A percentile compares a stretch with the other conserved stretches of the same genome.
phyloP scores from a whole-genome alignment of 768 basidiomycete species.

The Phylloporus sp. region DNA sequence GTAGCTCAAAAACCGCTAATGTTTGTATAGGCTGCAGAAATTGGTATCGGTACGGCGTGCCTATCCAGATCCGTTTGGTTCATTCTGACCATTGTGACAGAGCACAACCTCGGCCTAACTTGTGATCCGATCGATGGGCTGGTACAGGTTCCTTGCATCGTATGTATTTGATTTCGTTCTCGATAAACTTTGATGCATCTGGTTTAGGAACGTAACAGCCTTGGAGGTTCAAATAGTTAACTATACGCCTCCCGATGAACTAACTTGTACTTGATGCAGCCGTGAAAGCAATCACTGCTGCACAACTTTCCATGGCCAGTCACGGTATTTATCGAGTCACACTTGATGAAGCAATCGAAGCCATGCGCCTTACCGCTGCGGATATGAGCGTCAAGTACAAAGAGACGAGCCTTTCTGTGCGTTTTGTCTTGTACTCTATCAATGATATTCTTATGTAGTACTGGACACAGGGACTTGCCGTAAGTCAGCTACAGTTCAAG shows the following conservation, averaged over 20 bases:
- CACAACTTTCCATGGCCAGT: constrained; percentile 91
- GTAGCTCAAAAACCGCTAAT: background rate
- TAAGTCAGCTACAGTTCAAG: constrained; percentile 27
- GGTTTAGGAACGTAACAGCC: constrained; percentile 71
- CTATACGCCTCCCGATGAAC: background rate
- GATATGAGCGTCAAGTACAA: constrained; percentile 97
- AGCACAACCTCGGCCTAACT: constrained; percentile 84
- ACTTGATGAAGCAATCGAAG: constrained; percentile 92
- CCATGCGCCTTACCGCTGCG: constrained; percentile 88
- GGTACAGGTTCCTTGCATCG: constrained; percentile 94
- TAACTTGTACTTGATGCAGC: constrained; percentile 40
- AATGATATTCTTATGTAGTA: background rate
- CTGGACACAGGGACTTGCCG: constrained; percentile 50
- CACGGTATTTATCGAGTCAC: constrained; percentile 83
- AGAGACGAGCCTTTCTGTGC: constrained; percentile 86
- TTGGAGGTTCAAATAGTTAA: constrained; percentile 54
- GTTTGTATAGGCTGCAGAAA: constrained; percentile 65
- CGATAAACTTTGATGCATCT: constrained; percentile 1
- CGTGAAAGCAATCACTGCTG: constrained; percentile 90
- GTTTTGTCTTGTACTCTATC: constrained; percentile 21
- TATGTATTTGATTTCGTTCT: constrained; percentile 28
- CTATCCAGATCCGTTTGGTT: background rate
- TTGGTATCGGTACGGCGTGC: constrained; percentile 66
- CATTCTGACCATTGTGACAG: constrained; percentile 32
- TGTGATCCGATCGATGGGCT: constrained; percentile 93